Evolutionary conservation across 2,329 filamentous ascomycete species (phyloP), one percentile per base, ranked within the genome.

Genomic region (Sporothrix phasma): DNA sequence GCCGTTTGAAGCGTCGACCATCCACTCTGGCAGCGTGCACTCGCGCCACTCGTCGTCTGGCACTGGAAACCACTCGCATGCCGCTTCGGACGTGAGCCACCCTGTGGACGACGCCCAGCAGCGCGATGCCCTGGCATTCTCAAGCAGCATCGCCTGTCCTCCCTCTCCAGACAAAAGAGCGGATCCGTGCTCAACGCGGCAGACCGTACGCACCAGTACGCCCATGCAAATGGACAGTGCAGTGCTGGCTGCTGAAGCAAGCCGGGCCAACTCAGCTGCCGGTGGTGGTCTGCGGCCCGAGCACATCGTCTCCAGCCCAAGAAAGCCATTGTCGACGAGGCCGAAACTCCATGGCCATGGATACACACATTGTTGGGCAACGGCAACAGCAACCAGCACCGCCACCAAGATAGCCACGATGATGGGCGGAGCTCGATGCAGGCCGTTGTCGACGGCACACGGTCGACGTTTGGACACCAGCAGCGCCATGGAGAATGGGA

Each of bases 1-100:
- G 68, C 68, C 65, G 0, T 69, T 69, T 64, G 67, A 66, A 8
- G 67, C 66, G 49, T 66, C 64, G 1, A 69, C 67, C 11, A 34
- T 66, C 54, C 24, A 61, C n/a, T 69, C 68, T n/a, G n/a, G n/a
- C 7, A 65, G 64, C 26, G 45, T 46, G 22, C 61, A 62, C 26
- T 51, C 65, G n/a, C 26, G 45, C 3, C 22, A 37, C 10, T 46
- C 59, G 29, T 64, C 63, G 17, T 11, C 31, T 13, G 51, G 5
- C 10, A 56, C 51, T 10, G 31, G 34, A 5, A 19, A 19, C 31
- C 56, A 37, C n/a, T 58, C 39, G 22, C n/a, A 56, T 7, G 53
- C 22, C 13, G 41, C 24, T 43, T 62, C 54, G 2, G 34, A 46
- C 41, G 13, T 15, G n/a, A 61, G 64, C 46, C 39, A 65, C 37